A percentile compares a stretch with the other conserved stretches of the same genome.
Evolutionary conservation across 2,329 filamentous ascomycete genomes (phyloP).

Genomic region (Nothomitra cinnamomea): DNA sequence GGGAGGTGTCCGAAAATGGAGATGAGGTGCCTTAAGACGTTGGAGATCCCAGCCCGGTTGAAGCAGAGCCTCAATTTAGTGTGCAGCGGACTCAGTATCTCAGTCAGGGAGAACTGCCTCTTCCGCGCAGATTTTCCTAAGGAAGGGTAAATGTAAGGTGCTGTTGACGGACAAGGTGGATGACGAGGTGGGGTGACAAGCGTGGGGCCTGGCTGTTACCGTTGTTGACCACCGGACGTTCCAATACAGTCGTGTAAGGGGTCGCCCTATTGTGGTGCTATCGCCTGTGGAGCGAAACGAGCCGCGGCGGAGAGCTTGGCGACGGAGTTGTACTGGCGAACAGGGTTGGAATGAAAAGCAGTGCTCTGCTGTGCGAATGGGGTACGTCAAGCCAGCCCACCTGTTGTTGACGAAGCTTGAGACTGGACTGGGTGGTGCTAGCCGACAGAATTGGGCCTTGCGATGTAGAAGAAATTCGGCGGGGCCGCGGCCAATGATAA

Average conservation of each 20-base stretch:
- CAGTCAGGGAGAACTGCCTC: neutral
- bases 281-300: neutral
- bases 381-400: neutral
- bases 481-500: neutral
- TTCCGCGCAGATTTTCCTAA: neutral
- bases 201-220: neutral
- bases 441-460: neutral
- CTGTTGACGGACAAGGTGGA: slow-evolving; percentile 1
- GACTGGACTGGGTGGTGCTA: neutral
- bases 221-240: neutral
- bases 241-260: slow-evolving; percentile 2
- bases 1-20: neutral
- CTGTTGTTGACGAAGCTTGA: neutral
- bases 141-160: neutral
- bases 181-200: slow-evolving; percentile 1
- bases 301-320: neutral
- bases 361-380: neutral
- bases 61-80: slow-evolving; percentile 2
- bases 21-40: neutral
- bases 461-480: slow-evolving; percentile 1
- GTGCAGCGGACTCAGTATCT: too few species aligned
- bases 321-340: too few species aligned
- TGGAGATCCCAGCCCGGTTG: neutral
- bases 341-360: too few species aligned
- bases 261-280: neutral